phyloP scores from a whole-genome alignment of 345 rosid genomes.

The Salix udensis region DNA sequence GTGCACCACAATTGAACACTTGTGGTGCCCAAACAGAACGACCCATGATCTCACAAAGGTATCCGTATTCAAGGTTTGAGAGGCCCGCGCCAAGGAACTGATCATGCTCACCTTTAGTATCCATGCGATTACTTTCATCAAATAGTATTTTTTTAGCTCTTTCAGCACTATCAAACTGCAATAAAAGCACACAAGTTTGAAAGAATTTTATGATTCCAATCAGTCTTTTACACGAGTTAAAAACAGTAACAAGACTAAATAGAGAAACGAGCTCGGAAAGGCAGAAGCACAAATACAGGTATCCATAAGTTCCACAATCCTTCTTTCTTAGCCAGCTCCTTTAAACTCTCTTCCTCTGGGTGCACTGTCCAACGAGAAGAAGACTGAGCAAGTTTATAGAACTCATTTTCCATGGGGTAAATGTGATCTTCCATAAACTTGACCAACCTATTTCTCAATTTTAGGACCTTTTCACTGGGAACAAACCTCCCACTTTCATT shows the following conservation, averaged over 20 bases:
- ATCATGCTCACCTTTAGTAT: conserved; percentile 29
- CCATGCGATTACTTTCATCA: conserved; percentile 32
- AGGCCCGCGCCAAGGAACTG: conserved; percentile 81
- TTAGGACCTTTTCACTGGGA: conserved; percentile 59
- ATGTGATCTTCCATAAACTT: conserved; percentile 89
- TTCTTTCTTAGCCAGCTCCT: conserved; percentile 81
- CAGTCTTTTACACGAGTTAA: not conserved
- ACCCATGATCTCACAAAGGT: conserved; percentile 98
- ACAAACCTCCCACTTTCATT: conserved; percentile 62
- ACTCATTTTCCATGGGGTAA: conserved; percentile 79
- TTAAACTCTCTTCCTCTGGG: conserved; percentile 88
- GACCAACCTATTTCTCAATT: conserved; percentile 59
- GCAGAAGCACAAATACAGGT: conserved; percentile 45
- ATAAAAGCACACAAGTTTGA: conserved; percentile 16
- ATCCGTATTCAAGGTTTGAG: conserved; percentile 92
- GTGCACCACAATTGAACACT: conserved; percentile 92
- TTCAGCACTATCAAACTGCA: conserved; percentile 86
- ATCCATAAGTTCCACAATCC: conserved; percentile 90
- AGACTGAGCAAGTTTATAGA: conserved; percentile 70
- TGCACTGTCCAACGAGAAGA: conserved; percentile 76
- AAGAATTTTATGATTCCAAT: conserved; percentile 2
- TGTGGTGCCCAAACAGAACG: conserved; percentile 95
- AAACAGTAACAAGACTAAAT: not conserved
- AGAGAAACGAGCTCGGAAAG: conserved; percentile 1
- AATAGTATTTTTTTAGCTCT: conserved; percentile 66